Evolutionary conservation across 1,284 basidiomycete genomes (phyloP), one percentile per base, ranked within the genome.

Genomic region (Sanghuangporus sanghuang): DNA sequence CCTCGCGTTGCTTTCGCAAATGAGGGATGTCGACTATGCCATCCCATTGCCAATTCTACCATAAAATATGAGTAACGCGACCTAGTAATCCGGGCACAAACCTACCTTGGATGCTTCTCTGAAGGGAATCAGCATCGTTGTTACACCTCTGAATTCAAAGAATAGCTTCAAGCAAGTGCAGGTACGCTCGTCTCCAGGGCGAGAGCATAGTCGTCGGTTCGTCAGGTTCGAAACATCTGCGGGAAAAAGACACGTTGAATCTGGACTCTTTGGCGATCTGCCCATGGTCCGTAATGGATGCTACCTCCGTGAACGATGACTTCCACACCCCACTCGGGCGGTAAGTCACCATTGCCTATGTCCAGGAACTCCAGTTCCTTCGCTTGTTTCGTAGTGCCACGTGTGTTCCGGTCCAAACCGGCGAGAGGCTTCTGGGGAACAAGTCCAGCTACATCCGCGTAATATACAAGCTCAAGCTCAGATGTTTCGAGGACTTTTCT

Each of bases 241-340:
- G 95, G 95, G 64, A 94, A 91, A 74, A 97, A 95, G 0, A 84
- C 79, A 57, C 81, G 82, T 71, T 96, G 93, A 27, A 97, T 75
- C 60, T 92, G 84, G 16, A 79, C 84, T 54, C 93, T 81, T 74
- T 96, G 95, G 35, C 94, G 82, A 75, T 98, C 95, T 21, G 93
- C 87, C 95, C 95, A 98, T 3, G 95, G 95, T 0, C 95, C 95
- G 71, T 97, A 97, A 39, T 86, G 85, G 49, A 96, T 69, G 36
- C 80, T 75, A 0, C 92, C 95, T 16, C 87, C 86, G 65, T 85
- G 80, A 9, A 96, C 77, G 18, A 86, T 81, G n/a, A 97, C 68
- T 69, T 97, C 92, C 38, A 96, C 77, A 3, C 94, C 93, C 89
- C 94, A 97, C 71, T 97, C 93, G 11, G 95, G 95, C n/a, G 90